Percentiles rank a stretch among this genome's conserved stretches.
phyloP scores from a whole-genome alignment of 768 basidiomycete genomes.

The Candolleomyces eurysporus region DNA sequence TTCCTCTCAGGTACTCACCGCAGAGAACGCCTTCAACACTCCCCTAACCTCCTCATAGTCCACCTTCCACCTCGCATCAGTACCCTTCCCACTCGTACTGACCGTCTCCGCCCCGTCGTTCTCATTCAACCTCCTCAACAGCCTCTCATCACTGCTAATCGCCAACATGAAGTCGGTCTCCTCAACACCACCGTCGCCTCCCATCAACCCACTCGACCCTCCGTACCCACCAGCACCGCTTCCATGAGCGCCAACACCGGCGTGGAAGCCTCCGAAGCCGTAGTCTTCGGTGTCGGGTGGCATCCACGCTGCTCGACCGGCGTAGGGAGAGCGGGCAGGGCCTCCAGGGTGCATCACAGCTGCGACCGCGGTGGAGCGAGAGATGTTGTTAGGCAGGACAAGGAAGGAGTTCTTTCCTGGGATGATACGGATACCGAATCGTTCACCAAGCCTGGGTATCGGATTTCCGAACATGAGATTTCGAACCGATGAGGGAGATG shows the following conservation, averaged over 20 bases:
- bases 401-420: constrained; percentile 80
- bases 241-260: constrained; percentile 26
- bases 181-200: constrained; percentile 24
- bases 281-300: constrained; percentile 6
- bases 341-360: constrained; percentile 72
- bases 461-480: too few relatives aligned
- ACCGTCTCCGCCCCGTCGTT: constrained; percentile 71
- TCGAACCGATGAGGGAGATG: background rate
- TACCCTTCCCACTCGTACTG: constrained; percentile 69
- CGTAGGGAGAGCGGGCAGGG: constrained; percentile 38
- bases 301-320: constrained; percentile 22
- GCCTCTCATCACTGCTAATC: constrained; percentile 73
- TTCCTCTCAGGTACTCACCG: background rate
- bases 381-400: constrained; percentile 79
- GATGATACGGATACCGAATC: constrained; percentile 80
- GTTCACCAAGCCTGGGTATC: constrained; percentile 63
- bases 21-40: constrained; percentile 27
- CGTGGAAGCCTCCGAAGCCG: constrained; percentile 5
- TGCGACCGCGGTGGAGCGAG: constrained; percentile 79
- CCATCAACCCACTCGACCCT: constrained; percentile 17
- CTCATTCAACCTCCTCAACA: constrained; percentile 73
- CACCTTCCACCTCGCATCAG: constrained; percentile 73
- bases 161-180: constrained; percentile 62
- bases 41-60: constrained; percentile 31
- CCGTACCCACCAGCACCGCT: constrained; percentile 18